Conservation (phyloP, 805 yeast species). For the Suhomyces xylopsoci region DNA sequence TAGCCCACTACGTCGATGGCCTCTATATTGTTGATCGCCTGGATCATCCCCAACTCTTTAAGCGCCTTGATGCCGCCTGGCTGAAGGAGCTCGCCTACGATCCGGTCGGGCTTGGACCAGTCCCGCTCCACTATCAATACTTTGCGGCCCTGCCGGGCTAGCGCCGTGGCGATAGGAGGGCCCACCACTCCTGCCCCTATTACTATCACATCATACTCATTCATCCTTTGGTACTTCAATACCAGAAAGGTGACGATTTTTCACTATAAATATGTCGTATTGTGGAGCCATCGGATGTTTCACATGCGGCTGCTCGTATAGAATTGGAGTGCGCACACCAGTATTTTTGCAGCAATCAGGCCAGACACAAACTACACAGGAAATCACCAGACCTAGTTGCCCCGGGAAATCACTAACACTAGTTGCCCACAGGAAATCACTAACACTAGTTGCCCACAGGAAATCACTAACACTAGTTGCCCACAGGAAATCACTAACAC, state of each 20-base stretch:
- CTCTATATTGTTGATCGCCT: constrained; percentile 68
- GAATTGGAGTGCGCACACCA: not conserved
- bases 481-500: too few relatives aligned
- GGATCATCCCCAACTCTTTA: constrained; percentile 75
- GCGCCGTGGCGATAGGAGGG: constrained; percentile 84
- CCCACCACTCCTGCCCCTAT: constrained; percentile 99
- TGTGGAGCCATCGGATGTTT: not conserved
- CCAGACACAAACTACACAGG: not conserved
- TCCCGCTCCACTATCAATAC: constrained; percentile 84
- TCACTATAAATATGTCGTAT: not conserved
- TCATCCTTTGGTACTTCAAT: too few relatives aligned
- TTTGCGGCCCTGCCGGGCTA: constrained; percentile 85
- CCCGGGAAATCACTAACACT: too few relatives aligned
- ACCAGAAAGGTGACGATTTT: too few relatives aligned
- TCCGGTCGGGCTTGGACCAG: constrained; percentile 90
- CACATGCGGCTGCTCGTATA: not conserved
- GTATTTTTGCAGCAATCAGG: not conserved
- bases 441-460: too few relatives aligned
- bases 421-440: too few relatives aligned
- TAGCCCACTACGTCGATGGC: constrained; percentile 81
- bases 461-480: too few relatives aligned
- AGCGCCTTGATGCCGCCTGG: constrained; percentile 94
- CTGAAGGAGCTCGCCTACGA: constrained; percentile 95
- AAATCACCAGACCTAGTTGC: too few relatives aligned
- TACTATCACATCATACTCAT: constrained; percentile 71